Percentiles rank a stretch among this genome's conserved stretches.
Evolutionary conservation across 176 grass and related monocot genomes (phyloP).

Genomic region (Oryza rufipogon): DNA sequence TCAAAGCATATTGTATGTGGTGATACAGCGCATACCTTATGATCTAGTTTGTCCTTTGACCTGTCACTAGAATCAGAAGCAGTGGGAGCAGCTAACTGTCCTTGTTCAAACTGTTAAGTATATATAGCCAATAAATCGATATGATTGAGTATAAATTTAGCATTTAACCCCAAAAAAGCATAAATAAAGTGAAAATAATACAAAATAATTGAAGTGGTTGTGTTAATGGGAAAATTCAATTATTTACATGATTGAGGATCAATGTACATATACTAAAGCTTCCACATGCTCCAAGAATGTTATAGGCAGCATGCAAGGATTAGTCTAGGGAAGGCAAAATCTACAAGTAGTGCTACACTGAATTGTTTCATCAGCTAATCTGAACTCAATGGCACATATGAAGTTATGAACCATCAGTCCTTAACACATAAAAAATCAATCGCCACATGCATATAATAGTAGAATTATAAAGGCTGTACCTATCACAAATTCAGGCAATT

Average conservation of each 20-base stretch:
- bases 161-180: neutral
- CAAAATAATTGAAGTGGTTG: neutral
- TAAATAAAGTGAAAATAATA: neutral
- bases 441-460: slow-evolving; percentile 1
- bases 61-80: slow-evolving; percentile 80
- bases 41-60: slow-evolving; percentile 82
- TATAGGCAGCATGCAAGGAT: neutral
- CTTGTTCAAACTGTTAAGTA: slow-evolving; percentile 67
- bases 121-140: slow-evolving; percentile 24
- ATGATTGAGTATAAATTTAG: slow-evolving; percentile 19
- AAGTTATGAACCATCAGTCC: neutral
- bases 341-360: neutral
- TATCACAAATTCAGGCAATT: neutral
- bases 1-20: slow-evolving; percentile 15
- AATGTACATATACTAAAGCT: neutral
- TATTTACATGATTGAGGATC: neutral
- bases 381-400: neutral
- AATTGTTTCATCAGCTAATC: slow-evolving; percentile 17
- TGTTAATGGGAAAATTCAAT: slow-evolving; percentile 17
- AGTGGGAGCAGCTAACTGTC: slow-evolving; percentile 45
- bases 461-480: slow-evolving; percentile 7
- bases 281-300: neutral
- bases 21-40: slow-evolving; percentile 59
- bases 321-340: neutral
- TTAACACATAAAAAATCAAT: slow-evolving; percentile 23